Percentiles rank a stretch among this genome's conserved stretches.
phyloP scores from a whole-genome alignment of 2,329 filamentous ascomycete genomes.

The Aspergillus ruber region DNA sequence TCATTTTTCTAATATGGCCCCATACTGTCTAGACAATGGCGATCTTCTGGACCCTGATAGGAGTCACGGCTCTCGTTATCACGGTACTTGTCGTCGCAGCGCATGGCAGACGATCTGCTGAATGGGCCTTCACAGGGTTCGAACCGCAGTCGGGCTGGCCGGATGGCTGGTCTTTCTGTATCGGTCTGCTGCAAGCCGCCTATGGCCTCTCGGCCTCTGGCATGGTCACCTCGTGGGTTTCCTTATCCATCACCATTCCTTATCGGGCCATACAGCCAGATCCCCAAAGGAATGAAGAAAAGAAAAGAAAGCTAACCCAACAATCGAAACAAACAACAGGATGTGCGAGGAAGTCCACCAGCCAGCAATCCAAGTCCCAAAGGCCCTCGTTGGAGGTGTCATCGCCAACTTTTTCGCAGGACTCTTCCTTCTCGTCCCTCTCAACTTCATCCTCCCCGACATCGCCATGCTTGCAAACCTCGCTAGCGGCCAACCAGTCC shows the following conservation, averaged over 20 bases:
- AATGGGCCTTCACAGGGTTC: conserved; percentile 50
- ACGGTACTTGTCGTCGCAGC: conserved; percentile 64
- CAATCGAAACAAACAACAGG: conserved; percentile 7
- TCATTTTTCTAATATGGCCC: conserved; percentile 17
- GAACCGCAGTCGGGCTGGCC: conserved; percentile 63
- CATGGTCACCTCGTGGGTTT: conserved; percentile 66
- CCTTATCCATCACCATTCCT: neutral
- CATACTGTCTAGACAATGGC: conserved; percentile 68
- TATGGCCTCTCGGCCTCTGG: conserved; percentile 65
- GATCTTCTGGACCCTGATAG: conserved; percentile 60
- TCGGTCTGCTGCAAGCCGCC: conserved; percentile 56
- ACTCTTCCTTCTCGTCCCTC: conserved; percentile 59
- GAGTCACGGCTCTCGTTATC: conserved; percentile 57
- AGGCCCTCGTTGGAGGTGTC: conserved; percentile 60
- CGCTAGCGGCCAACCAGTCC: conserved; percentile 66
- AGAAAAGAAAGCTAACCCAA: neutral
- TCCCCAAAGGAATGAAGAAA: too few species aligned
- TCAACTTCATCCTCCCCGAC: conserved; percentile 66
- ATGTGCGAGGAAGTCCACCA: conserved; percentile 64
- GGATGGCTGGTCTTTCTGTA: conserved; percentile 62
- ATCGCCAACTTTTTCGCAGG: conserved; percentile 58
- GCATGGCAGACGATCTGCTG: conserved; percentile 55
- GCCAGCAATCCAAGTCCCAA: conserved; percentile 58
- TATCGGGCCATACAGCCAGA: too few species aligned
- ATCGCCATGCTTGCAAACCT: conserved; percentile 56